These are phyloP conservation scores for Apiospora malaysiana DNA, from an alignment of 2,329 filamentous ascomycete species.

Conservation along the genomic window DNA sequence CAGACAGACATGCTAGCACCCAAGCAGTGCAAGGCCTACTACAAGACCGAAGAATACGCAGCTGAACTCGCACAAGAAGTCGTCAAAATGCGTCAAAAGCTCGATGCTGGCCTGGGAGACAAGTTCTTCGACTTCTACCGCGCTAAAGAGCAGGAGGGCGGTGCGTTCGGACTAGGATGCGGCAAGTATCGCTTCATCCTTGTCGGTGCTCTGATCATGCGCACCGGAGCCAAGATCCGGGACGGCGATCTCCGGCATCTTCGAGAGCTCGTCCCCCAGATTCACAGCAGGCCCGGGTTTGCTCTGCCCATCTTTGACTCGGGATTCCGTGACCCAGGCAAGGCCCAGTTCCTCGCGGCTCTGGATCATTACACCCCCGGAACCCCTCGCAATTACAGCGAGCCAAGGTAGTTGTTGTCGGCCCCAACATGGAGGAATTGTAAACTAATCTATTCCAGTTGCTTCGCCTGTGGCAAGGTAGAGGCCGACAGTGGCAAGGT, in stretches of 20 bases:
- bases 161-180: too few species aligned
- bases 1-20: not conserved
- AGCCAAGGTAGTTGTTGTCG: not conserved
- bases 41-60: not conserved
- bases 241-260: not conserved
- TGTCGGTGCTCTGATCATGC: not conserved
- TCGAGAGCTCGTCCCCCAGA: not conserved
- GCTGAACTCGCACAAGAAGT: not conserved
- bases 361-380: not conserved
- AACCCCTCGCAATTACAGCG: not conserved
- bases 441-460: not conserved
- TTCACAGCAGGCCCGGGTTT: not conserved
- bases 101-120: not conserved
- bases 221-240: not conserved
- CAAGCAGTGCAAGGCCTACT: not conserved
- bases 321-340: not conserved
- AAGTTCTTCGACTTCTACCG: not conserved
- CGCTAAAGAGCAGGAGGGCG: not conserved
- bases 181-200: not conserved
- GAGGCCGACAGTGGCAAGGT: not conserved
- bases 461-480: slow-evolving; percentile 1
- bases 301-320: not conserved
- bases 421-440: not conserved
- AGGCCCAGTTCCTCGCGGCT: not conserved
- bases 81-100: not conserved